Base-by-base conservation (phyloP, 139 green algal genomes). In the Mychonastes homosphaera region DNA sequence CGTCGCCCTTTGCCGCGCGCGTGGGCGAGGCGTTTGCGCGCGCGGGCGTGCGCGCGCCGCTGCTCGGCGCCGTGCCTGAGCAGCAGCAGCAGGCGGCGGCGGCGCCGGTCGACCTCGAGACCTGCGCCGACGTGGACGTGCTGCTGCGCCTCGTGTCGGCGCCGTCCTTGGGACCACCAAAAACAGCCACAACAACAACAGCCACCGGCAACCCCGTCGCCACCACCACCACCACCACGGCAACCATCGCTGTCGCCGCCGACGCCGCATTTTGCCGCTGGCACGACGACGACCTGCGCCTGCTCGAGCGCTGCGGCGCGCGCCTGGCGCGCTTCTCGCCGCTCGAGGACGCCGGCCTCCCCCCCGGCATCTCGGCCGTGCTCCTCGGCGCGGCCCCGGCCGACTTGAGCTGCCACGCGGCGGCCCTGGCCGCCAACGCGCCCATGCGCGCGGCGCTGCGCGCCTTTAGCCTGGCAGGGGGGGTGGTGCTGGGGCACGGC, bases 321-420 rank as follows among this genome's bases (percentile, higher is more conserved):
- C 80, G 95, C 59, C 63, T 96, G 15, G 82, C 95, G 7, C 77
- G 65, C 51, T 96, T 96, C 49, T 97, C 90, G 15, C 89, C 89
- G 0, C 45, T 96, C 8, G 47, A 69, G n/a, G 87, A 94, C 44
- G n/a, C 63, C 1, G 13, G 34, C n/a, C 71, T 97, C 35, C 90
- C 90, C 1, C 32, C 44, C 5, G 75, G 79, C 12, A 41, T 93
- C 18, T 59, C 77, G 4, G 91, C 71, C 7, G 32, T 97, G 21
- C 92, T 95, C 62, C 65, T 97, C 26, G 86, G 87, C 0, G 85
- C 77, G 40, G 84, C 86, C 73, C 82, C 85, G 3, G 81, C 92
- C 65, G 41, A 59, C 45, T n/a, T n/a, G n/a, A n/a, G n/a, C n/a
- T n/a, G n/a, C n/a, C 84, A 87, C 35, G 77, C 79, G 2, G 43